Evolutionary conservation across 495 filamentous ascomycete species (phyloP), one percentile per base, ranked within the genome.

Genomic region (Xylaria scruposa): DNA sequence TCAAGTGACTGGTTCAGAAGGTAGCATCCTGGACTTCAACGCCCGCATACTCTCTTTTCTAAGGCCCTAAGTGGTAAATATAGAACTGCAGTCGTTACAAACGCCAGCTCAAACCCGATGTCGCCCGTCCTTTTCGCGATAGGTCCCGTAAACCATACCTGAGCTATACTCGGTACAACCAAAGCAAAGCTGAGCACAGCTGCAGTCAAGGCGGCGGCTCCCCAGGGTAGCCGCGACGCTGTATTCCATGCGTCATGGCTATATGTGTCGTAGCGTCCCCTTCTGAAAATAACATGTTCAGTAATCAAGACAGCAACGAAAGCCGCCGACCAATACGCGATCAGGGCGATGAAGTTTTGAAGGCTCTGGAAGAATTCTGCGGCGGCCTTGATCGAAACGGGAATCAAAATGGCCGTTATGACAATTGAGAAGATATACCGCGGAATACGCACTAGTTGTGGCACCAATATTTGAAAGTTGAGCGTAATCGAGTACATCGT

Each of bases 21-120:
- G 42, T 5, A 47, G 47, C 46, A n/a, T 10, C 13, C 3, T 17
- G 6, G 8, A 42, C 26, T 65, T 71, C 70, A 78, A 47, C 76
- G 74, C 31, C 71, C 71, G 31, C 73, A 68, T 5, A 75, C 4
- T 73, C 62, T 81, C 76, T 77, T 85, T 73, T 86, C 84, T 51
- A 83, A 12, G 40, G 67, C 74, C 67, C 84, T 75, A 9, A 85
- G 61, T 40, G 83, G 84, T 33, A 85, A 42, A 71, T 89, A 89
- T 44, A 89, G 74, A 71, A 85, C 5, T 8, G 79, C 81, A 29
- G 82, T 82, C 21, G 88, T 76, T 0, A 80, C 82, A 73, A 89
- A 85, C 0, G 86, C 87, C 65, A 88, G 60, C 79, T 90, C 87
- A 71, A 90, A 88, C 17, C 87, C 88, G 69, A 90, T 84, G 77